Conservation (phyloP, 495 filamentous ascomycete genomes). For the Staphylotrichum longicolle region DNA sequence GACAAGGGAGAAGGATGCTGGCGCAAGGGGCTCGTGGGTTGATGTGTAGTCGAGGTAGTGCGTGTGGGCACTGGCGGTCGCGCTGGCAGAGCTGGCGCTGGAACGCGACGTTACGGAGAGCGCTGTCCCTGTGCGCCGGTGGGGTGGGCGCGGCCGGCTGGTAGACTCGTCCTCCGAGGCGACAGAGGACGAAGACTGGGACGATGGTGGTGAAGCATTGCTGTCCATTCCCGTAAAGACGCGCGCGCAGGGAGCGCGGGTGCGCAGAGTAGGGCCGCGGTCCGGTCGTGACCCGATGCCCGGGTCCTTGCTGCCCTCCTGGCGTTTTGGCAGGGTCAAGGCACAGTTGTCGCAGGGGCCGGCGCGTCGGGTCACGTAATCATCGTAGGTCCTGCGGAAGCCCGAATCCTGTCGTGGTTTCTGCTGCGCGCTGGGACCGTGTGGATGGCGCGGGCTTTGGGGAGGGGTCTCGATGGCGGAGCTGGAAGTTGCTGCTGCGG, state of each 20-base stretch:
- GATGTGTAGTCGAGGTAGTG: conserved; percentile 87
- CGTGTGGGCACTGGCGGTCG: conserved; percentile 62
- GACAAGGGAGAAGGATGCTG: conserved; percentile 75
- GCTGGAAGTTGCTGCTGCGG: conserved; percentile 27
- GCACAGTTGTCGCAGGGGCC: conserved; percentile 62
- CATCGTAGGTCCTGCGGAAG: conserved; percentile 55
- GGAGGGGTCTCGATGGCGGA: conserved; percentile 59
- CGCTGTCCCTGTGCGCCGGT: conserved; percentile 34
- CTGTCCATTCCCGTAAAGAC: conserved; percentile 43
- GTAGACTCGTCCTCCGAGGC: conserved; percentile 46
- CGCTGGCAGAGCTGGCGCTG: conserved; percentile 41
- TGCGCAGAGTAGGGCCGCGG: conserved; percentile 44
- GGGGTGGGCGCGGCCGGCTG: conserved; percentile 22
- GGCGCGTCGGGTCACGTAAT: conserved; percentile 52
- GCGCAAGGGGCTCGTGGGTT: conserved; percentile 72
- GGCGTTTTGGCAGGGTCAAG: conserved; percentile 55
- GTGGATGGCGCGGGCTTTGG: conserved; percentile 54
- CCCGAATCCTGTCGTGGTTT: conserved; percentile 47
- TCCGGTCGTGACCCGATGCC: conserved; percentile 32
- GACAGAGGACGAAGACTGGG: conserved; percentile 45
- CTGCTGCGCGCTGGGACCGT: conserved; percentile 30
- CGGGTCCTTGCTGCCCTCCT: conserved; percentile 38
- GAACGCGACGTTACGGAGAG: conserved; percentile 41
- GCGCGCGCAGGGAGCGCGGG: conserved; percentile 49
- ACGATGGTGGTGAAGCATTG: conserved; percentile 39